phyloP scores from a whole-genome alignment of 768 basidiomycete species.

The Russula ochroleuca region DNA sequence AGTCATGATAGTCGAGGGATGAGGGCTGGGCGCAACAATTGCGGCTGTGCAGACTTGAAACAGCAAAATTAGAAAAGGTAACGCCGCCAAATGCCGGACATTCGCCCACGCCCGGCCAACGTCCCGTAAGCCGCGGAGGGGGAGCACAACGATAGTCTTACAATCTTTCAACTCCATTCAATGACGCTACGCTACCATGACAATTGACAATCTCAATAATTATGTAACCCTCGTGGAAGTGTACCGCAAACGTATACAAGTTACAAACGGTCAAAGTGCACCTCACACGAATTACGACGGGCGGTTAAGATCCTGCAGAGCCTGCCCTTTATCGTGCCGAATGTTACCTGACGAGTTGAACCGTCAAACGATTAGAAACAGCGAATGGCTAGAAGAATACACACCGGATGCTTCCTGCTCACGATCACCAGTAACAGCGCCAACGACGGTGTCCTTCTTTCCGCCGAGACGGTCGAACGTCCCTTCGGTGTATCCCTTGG shows the following conservation, averaged over 20 bases:
- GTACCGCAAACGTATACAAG: background rate
- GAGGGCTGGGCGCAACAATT: background rate
- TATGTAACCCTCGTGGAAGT: background rate
- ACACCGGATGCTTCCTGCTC: conserved; percentile 48
- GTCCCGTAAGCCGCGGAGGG: no score
- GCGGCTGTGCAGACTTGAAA: background rate
- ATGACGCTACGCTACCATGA: background rate
- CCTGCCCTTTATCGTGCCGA: conserved; percentile 50
- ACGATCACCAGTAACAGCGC: conserved; percentile 54
- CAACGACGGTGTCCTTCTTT: conserved; percentile 51
- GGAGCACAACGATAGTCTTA: no score
- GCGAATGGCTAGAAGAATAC: background rate
- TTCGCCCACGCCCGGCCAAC: background rate
- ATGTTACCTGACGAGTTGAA: conserved; percentile 42
- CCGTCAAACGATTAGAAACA: background rate
- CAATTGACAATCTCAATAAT: background rate
- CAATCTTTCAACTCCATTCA: background rate
- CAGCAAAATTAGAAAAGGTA: no score
- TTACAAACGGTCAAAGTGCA: background rate
- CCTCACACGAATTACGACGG: background rate
- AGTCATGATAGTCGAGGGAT: conserved; percentile 31
- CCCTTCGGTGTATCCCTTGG: conserved; percentile 51
- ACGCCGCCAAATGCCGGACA: background rate
- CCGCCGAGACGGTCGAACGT: conserved; percentile 43
- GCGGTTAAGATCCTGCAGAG: conserved; percentile 50